These are phyloP conservation scores for Cochlearia excelsa DNA, from an alignment of 345 rosid species.

Conservation along the genomic window DNA sequence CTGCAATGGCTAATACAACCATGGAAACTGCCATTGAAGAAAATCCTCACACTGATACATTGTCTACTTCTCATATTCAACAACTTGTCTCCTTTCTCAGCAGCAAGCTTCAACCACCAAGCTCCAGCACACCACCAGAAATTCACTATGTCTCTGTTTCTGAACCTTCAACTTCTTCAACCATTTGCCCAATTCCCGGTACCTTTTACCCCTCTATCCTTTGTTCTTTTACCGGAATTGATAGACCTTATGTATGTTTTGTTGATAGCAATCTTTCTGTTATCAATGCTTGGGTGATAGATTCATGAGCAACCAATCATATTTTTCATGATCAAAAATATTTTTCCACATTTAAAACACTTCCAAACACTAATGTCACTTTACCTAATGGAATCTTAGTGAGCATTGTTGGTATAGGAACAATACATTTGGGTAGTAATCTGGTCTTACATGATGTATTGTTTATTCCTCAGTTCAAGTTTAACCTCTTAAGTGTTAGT, in stretches of 20 bases:
- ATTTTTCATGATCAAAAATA: background rate
- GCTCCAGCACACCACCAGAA: background rate
- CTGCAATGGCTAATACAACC: too few relatives aligned
- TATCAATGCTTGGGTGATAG: conserved; percentile 1
- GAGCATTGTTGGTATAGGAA: conserved; percentile 4
- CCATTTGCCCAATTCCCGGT: background rate
- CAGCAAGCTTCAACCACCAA: background rate
- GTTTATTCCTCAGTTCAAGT: background rate
- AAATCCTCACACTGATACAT: too few relatives aligned
- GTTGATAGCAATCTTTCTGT: background rate
- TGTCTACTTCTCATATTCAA: background rate
- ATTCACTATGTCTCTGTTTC: background rate
- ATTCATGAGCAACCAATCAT: background rate
- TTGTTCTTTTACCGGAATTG: background rate
- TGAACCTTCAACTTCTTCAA: background rate
- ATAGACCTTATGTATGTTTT: background rate
- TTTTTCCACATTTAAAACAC: background rate
- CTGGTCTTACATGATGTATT: fast-evolving
- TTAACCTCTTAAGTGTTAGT: background rate
- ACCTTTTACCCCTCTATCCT: background rate
- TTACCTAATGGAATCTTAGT: background rate
- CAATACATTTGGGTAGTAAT: fast-evolving
- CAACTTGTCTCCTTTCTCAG: background rate
- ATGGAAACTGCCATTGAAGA: too few relatives aligned
- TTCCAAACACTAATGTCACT: background rate